Evolutionary conservation across 805 yeast genomes (phyloP), one percentile per base, ranked within the genome.

Genomic region (Ogataea pini): DNA sequence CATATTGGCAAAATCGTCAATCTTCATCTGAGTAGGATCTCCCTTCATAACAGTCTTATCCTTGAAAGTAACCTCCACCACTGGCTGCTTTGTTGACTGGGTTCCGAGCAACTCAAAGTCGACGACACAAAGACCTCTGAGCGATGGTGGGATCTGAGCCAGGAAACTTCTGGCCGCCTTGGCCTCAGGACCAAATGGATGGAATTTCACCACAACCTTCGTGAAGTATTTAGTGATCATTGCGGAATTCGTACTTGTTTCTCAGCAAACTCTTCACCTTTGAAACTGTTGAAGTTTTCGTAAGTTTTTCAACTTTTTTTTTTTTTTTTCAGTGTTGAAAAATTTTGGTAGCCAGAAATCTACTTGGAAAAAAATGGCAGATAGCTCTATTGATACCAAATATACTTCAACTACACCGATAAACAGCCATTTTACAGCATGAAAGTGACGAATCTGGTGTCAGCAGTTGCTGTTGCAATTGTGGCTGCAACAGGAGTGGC

Each of bases 211-310:
- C 37, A 74, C 73, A 7, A 89, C 89, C 55, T 82, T 81, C 29
- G 90, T 75, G 71, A 92, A 89, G 70, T 86, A 91, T 69, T 89
- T 89, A 33, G 97, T 92, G 61, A 91, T 86, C 98, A 91, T 91
- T 28, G 14, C 9, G 25, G 24, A n/a, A 17, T 7, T 24, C 7
- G 33, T 39, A 14, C 7, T 18, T 12, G 27, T 18, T n/a, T n/a
- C n/a, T n/a, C n/a, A n/a, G n/a, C n/a, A n/a, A n/a, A n/a, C n/a
- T n/a, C n/a, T n/a, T n/a, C n/a, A n/a, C n/a, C n/a, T n/a, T n/a
- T n/a, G n/a, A n/a, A n/a, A n/a, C 19, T 37, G 34, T 5, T 28
- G 19, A 22, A 22, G 42, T 40, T 48, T 24, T 4, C 31, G 9
- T 6, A 8, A 28, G 13, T 42, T 45, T 42, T 28, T 44, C 42